A percentile compares a stretch with the other conserved stretches of the same genome.
Conservation (phyloP, 371 early-diverging fungal species). For the Apophysomyces variabilis region DNA sequence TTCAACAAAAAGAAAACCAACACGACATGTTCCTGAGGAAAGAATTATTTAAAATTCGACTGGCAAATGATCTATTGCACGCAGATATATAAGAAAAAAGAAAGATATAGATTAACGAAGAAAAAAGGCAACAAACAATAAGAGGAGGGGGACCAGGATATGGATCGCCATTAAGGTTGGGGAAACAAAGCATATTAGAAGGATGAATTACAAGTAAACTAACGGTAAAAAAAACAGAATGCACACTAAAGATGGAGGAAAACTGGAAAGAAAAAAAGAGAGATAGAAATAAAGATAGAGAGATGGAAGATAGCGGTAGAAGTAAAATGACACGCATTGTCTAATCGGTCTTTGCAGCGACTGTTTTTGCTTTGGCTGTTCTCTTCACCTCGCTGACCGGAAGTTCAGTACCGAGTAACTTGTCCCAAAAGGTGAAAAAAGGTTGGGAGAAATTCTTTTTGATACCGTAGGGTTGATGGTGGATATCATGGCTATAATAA, state of each 20-base stretch:
- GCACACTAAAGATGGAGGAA: neutral
- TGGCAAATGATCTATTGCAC: too few species aligned
- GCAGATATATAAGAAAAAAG: too few species aligned
- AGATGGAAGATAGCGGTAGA: too few species aligned
- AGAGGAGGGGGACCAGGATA: neutral
- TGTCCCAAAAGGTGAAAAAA: slow-evolving; percentile 79
- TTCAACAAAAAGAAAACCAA: neutral
- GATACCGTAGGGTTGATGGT: slow-evolving; percentile 62
- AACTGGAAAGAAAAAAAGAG: neutral
- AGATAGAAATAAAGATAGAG: too few species aligned
- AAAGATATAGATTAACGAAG: slow-evolving; percentile 3
- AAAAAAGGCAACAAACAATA: neutral
- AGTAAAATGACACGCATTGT: neutral
- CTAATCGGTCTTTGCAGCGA: slow-evolving; percentile 1
- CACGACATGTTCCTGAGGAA: too few species aligned
- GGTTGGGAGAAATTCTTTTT: slow-evolving; percentile 67
- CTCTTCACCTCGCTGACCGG: slow-evolving; percentile 31
- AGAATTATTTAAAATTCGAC: too few species aligned
- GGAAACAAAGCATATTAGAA: slow-evolving; percentile 2
- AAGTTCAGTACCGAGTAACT: slow-evolving; percentile 51
- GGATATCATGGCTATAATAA: slow-evolving; percentile 58
- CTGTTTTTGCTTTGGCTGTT: slow-evolving; percentile 9
- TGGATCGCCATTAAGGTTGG: neutral
- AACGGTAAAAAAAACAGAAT: neutral
- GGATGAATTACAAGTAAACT: slow-evolving; percentile 6